A percentile compares a stretch with the other conserved stretches of the same genome.
Conservation (phyloP, 2,329 filamentous ascomycete species). For the Cladosporium cucumerinum region DNA sequence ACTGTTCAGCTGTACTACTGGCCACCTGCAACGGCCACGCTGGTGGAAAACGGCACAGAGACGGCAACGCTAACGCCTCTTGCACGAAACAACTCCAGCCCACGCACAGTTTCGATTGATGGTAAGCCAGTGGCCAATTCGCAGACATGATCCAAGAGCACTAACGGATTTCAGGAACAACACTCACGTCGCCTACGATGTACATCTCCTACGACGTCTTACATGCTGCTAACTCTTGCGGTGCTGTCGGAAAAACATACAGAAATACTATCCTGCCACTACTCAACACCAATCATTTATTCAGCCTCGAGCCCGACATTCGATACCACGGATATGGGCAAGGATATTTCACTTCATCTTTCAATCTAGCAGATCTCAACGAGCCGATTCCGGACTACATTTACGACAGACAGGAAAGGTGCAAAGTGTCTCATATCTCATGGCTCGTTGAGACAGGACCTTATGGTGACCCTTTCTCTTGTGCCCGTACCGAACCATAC, state of each 20-base stretch:
- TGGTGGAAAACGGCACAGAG: constrained; percentile 14
- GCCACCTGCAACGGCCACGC: constrained; percentile 19
- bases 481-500: constrained; percentile 4
- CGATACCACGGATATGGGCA: background rate
- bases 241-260: constrained; percentile 2
- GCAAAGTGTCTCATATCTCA: background rate
- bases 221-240: background rate
- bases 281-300: constrained; percentile 2
- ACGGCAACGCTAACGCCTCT: constrained; percentile 10
- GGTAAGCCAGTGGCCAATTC: background rate
- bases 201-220: constrained; percentile 6
- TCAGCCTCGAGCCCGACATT: background rate
- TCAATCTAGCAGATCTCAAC: constrained; percentile 1
- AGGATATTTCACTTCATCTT: constrained; percentile 1
- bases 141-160: background rate
- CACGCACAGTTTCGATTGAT: constrained; percentile 9
- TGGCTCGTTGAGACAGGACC: background rate
- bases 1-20: constrained; percentile 23
- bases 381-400: background rate
- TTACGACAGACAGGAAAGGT: background rate
- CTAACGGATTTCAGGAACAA: background rate
- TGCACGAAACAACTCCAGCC: background rate
- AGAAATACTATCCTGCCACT: constrained; percentile 2
- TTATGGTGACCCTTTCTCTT: background rate
- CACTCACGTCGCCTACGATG: constrained; percentile 3